Conservation (phyloP, 805 yeast species). For the Starmera caribaea region DNA sequence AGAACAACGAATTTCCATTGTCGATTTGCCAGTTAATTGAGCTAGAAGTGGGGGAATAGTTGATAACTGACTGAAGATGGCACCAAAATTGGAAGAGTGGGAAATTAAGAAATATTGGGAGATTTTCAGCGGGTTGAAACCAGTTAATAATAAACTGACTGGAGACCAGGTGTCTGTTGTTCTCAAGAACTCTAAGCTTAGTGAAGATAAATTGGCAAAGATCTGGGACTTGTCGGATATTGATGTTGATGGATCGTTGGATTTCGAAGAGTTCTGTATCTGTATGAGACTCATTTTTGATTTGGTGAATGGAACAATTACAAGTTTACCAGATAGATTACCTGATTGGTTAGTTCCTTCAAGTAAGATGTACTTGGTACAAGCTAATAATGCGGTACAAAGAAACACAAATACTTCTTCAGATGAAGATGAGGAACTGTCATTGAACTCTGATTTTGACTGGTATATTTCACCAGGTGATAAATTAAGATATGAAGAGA, state of each 20-base stretch:
- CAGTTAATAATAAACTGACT: conserved; percentile 65
- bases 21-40: too few species aligned
- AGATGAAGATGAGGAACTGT: conserved; percentile 40
- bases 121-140: conserved; percentile 83
- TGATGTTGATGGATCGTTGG: conserved; percentile 84
- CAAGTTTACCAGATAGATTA: conserved; percentile 55
- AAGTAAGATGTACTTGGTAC: conserved; percentile 73
- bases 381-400: conserved; percentile 60
- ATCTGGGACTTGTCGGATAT: conserved; percentile 92
- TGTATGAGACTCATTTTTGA: conserved; percentile 95
- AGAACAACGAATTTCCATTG: too few species aligned
- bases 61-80: too few species aligned
- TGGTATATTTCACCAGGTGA: conserved; percentile 97
- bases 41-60: too few species aligned
- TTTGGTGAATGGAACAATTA: conserved; percentile 62
- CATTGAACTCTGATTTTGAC: conserved; percentile 43
- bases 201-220: conserved; percentile 64
- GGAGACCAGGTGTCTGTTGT: conserved; percentile 84
- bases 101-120: conserved; percentile 98
- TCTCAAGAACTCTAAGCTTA: conserved; percentile 78
- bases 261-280: conserved; percentile 95
- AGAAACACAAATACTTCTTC: conserved; percentile 28
- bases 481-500: conserved; percentile 63
- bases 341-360: conserved; percentile 95
- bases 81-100: conserved; percentile 80